Evolutionary conservation across 176 grass and related monocot species (phyloP), one percentile per base, ranked within the genome.

Genomic region (Saccharum spontaneum): DNA sequence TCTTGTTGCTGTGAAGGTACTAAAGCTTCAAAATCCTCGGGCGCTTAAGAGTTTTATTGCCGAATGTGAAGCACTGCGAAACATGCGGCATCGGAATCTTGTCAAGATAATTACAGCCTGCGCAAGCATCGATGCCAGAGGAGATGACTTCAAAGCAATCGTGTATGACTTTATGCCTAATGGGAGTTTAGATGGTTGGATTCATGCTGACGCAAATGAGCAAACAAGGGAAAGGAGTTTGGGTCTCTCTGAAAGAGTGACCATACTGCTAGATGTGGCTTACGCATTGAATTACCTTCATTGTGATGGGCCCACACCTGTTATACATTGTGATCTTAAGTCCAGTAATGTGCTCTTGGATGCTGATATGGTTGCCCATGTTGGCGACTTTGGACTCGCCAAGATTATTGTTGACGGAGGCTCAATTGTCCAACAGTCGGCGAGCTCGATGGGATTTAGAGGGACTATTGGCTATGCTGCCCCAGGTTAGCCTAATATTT

Each of bases 91-190:
- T 15, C 54, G 83, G 2, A 86, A 90, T 82, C 82, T 88, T 50
- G 75, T 84, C 6, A 88, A 79, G 43, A 64, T 83, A 68, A 28
- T 87, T 22, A 90, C 84, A 44, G 30, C 7, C 33, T 87, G 88
- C 15, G 78, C 79, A 66, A 90, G 88, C 38, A 78, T 87, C 30
- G 88, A 87, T 67, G 17, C 33, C 4, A 78, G 16, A 6, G 84
- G 88, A 6, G 72, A 90, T 83, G 76, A 90, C 7, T 90, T 90
- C 73, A 83, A 71, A 78, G 73, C 88, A 66, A 77, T 90, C 40
- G 66, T 90, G 12, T 83, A 63, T 44, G 79, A 90, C 22, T 44
- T 72, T 13, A 78, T 78, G 79, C 62, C 44, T 0, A 90, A 79
- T 71, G 34, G 49, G 3, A 67, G 39, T 30, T 14, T 90, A 20